Percentiles rank a stretch among this genome's conserved stretches.
These are phyloP conservation scores for Mentha longifolia DNA, from an alignment of 257 asterid genomes.

Conservation along the genomic window DNA sequence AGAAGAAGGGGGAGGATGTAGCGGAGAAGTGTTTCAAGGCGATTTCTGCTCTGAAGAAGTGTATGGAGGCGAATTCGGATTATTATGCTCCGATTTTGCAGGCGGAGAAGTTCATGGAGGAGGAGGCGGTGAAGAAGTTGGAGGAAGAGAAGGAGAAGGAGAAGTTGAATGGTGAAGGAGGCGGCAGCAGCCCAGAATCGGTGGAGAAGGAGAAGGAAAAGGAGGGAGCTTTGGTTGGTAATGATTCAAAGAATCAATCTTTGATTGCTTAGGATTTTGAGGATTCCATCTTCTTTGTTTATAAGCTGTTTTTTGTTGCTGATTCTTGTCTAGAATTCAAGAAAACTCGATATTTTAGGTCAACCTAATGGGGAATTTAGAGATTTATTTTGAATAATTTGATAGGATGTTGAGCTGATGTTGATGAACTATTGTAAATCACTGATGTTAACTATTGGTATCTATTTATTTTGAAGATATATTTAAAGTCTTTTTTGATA, in stretches of 20 bases:
- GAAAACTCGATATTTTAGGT: slow-evolving; percentile 33
- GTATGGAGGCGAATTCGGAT: slow-evolving; percentile 81
- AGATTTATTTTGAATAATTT: slow-evolving; percentile 41
- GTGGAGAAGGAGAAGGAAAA: slow-evolving; percentile 14
- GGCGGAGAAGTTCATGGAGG: slow-evolving; percentile 71
- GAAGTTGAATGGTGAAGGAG: slow-evolving; percentile 24
- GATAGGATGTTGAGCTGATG: slow-evolving; percentile 5
- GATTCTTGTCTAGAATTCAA: slow-evolving; percentile 23
- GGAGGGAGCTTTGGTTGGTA: slow-evolving; percentile 29
- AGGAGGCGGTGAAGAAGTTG: slow-evolving; percentile 53
- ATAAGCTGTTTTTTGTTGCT: not conserved
- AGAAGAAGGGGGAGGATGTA: slow-evolving; percentile 59
- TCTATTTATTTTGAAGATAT: not conserved
- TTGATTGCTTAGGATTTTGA: slow-evolving; percentile 24
- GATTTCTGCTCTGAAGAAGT: slow-evolving; percentile 64
- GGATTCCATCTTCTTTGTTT: slow-evolving; percentile 22
- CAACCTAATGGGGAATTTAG: slow-evolving; percentile 26
- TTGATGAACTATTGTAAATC: slow-evolving; percentile 16
- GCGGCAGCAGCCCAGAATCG: slow-evolving; percentile 19
- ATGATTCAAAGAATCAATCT: slow-evolving; percentile 37
- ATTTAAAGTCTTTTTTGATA: slow-evolving; percentile 5
- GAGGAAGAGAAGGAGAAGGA: slow-evolving; percentile 49
- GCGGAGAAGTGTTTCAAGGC: too few species aligned
- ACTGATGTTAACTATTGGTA: slow-evolving; percentile 17
- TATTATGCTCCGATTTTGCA: slow-evolving; percentile 69